Percentiles rank a stretch among this genome's conserved stretches.
Conservation (phyloP, 1,284 basidiomycete genomes). For the Xerocomus cyaneibrunnescens region DNA sequence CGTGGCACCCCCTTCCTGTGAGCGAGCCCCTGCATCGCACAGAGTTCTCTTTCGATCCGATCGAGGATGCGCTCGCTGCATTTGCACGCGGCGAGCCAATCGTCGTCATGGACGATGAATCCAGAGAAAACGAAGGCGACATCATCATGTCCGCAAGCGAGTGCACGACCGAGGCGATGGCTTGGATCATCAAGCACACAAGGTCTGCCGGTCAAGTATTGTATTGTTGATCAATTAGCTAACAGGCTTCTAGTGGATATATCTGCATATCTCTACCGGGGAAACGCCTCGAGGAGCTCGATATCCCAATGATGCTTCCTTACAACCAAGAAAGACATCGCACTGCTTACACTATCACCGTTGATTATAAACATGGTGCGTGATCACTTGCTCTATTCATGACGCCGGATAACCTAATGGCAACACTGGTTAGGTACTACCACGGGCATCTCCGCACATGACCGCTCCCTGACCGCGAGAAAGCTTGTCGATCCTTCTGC, state of each 20-base stretch:
- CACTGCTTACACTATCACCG: slow-evolving; percentile 97
- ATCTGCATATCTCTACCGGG: slow-evolving; percentile 88
- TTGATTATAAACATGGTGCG: slow-evolving; percentile 87
- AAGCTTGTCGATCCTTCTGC: slow-evolving; percentile 68
- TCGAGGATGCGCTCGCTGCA: slow-evolving; percentile 79
- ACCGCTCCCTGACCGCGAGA: slow-evolving; percentile 85
- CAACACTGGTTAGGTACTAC: slow-evolving; percentile 65
- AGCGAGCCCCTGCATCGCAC: slow-evolving; percentile 25
- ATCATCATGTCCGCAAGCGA: slow-evolving; percentile 81
- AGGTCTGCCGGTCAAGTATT: slow-evolving; percentile 55
- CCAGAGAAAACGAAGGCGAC: slow-evolving; percentile 93
- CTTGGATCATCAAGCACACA: slow-evolving; percentile 97
- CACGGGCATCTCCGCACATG: slow-evolving; percentile 96
- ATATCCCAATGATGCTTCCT: slow-evolving; percentile 92
- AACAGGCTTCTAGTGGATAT: slow-evolving; percentile 69
- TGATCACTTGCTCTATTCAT: background rate
- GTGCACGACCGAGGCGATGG: slow-evolving; percentile 95
- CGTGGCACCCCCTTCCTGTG: slow-evolving; percentile 22
- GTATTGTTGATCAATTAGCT: slow-evolving; percentile 2
- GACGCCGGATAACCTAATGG: background rate
- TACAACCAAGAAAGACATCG: slow-evolving; percentile 89
- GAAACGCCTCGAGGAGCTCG: slow-evolving; percentile 75
- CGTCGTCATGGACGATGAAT: slow-evolving; percentile 94
- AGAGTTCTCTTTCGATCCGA: slow-evolving; percentile 59
- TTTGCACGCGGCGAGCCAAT: slow-evolving; percentile 86